These are phyloP conservation scores for Tritrichomonas foetus DNA, from an alignment of 208 protist genomes.

Conservation along the genomic window DNA sequence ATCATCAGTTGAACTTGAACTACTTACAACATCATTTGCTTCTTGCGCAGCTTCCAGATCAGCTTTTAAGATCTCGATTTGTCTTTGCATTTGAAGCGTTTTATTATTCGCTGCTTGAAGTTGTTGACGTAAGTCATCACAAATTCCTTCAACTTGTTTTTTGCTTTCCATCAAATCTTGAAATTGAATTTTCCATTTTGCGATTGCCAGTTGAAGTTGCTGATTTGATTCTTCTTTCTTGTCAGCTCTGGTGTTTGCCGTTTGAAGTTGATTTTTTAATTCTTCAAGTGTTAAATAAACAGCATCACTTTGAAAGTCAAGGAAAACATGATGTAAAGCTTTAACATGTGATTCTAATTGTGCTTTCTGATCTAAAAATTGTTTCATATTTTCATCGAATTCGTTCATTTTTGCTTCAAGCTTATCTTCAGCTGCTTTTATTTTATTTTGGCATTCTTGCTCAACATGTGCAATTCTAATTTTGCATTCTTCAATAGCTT, in stretches of 20 bases:
- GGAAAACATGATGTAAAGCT: slow-evolving; percentile 4
- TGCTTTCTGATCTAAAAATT: not conserved
- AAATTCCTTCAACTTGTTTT: not conserved
- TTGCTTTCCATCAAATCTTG: not conserved
- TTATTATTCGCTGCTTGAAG: not conserved
- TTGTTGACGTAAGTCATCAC: not conserved
- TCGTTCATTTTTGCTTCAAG: not conserved
- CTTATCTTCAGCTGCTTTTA: not conserved
- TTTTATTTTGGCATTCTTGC: not conserved
- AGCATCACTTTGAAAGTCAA: slow-evolving; percentile 13
- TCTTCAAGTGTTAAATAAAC: slow-evolving; percentile 28
- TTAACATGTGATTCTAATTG: slow-evolving; percentile 30
- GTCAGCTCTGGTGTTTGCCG: not conserved
- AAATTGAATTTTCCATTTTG: not conserved
- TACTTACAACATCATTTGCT: too few relatives aligned
- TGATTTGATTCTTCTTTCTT: not conserved
- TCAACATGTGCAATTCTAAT: not conserved
- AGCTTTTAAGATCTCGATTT: not conserved
- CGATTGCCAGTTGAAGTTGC: not conserved
- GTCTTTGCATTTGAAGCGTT: not conserved
- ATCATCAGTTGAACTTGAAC: not conserved
- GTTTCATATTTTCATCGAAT: not conserved
- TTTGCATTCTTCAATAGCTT: not conserved
- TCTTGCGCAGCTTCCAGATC: not conserved
- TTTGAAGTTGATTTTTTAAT: not conserved